Evolutionary conservation across 371 early-diverging fungal species (phyloP), one percentile per base, ranked within the genome.

Genomic region (Zancudomyces culisetae): DNA sequence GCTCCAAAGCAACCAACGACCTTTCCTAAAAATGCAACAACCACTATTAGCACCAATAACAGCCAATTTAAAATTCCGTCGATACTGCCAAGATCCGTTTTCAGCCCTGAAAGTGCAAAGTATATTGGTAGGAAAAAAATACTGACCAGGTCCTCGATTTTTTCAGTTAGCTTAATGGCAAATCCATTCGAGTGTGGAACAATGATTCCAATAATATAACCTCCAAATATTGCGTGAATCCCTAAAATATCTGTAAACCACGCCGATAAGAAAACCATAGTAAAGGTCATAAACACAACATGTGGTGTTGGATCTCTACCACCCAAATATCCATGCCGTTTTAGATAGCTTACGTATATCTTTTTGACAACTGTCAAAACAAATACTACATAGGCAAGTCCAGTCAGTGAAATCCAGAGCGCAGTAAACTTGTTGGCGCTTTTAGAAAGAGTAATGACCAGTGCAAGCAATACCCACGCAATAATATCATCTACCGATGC

Each of bases 171-270:
- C 43, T 79, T 79, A 47, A 83, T 69, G 2, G 90, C 81, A 57
- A 95, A 81, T 21, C 90, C 90, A 49, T 79, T 72, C 45, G 86
- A 82, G 63, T 88, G 90, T 1, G 96, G 94, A 13, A 85, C 72
- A 30, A 87, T 81, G 27, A 87, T 69, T 2, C 95, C 94, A 15
- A 79, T 76, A 3, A 93, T 51, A 61, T 91, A 90, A 1, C 80
- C 87, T 20, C 96, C 96, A 71, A 95, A 92, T 52, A 93, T 91
- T 27, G 86, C 73, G 61, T 90, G 86, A 42, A 90, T 77, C 27
- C 95, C 93, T 55, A 88, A 81, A 45, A 80, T 73, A 49, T 88
- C 78, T 0, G 90, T 88, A 47, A 90, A 77, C 70, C 79, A 87
- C 1, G 84, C 79, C 29, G 80, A 78, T 12, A 75, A 27, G 26